phyloP scores from a whole-genome alignment of 345 rosid genomes.

The Lenwebbia sp. region DNA sequence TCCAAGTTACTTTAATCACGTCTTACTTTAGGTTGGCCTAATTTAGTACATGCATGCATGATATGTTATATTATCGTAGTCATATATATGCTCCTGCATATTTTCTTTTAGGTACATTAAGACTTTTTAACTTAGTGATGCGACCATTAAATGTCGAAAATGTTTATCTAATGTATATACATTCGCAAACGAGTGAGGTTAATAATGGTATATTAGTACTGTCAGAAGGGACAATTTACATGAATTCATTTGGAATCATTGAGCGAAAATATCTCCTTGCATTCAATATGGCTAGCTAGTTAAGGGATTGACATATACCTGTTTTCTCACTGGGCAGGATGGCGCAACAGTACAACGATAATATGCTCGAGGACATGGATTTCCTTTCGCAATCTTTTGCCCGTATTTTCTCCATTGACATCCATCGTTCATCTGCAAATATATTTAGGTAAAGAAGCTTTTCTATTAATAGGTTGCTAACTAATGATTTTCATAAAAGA shows the following conservation, averaged over 20 bases:
- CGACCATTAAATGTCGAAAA: neutral
- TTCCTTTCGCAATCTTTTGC: slow-evolving; percentile 98
- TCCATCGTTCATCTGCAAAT: slow-evolving; percentile 64
- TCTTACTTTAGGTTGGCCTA: neutral
- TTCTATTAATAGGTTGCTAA: neutral
- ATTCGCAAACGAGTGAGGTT: neutral
- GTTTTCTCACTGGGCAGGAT: slow-evolving; percentile 92
- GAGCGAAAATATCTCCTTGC: neutral
- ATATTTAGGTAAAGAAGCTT: neutral
- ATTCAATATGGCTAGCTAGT: neutral
- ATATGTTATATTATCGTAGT: neutral
- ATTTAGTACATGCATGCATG: neutral
- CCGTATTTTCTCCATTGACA: slow-evolving; percentile 99
- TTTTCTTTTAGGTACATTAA: neutral
- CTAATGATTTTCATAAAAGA: neutral
- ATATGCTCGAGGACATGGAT: slow-evolving; percentile 94
- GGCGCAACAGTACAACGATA: slow-evolving; percentile 92
- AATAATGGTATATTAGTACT: neutral
- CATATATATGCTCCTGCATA: neutral
- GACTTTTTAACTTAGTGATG: neutral
- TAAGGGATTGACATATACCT: slow-evolving; percentile 24
- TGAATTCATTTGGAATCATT: neutral
- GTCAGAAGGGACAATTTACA: neutral
- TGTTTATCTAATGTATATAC: neutral
- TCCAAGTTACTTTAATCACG: neutral